Evolutionary conservation across 208 protist genomes (phyloP), one percentile per base, ranked within the genome.

Genomic region (Herpetomonas samuelpessoai): DNA sequence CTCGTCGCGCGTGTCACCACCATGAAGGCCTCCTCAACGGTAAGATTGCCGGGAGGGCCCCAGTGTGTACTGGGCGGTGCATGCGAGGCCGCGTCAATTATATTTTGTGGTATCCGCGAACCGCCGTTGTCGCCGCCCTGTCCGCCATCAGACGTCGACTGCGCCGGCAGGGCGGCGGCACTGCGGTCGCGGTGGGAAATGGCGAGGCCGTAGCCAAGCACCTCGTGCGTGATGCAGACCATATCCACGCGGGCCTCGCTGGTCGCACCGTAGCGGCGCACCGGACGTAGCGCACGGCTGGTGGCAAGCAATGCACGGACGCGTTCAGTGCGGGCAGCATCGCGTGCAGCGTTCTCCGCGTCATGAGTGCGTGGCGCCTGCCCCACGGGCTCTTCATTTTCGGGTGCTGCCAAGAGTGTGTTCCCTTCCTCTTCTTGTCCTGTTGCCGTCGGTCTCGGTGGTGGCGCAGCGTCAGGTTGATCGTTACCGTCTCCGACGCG

Each of bases 11-110:
- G 86, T 21, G 53, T 61, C 1, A 93, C 79, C 30, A 73, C 58
- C 59, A 90, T 79, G 68, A 77, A 90, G 14, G 71, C 70, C 61
- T 93, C 86, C 4, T 79, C 66, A 47, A 93, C 69, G n/a, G 69
- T 47, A 56, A 93, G 71, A 58, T 93, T 93, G n/a, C 82, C 83
- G 2, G 86, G 79, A 18, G 72, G 60, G 26, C 39, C 49, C 80
- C 77, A 83, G 26, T 46, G 38, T 7, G 80, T 88, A 14, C 71
- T 46, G 18, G 60, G 48, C 1, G 71, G 58, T 19, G 67, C 29
- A 6, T 57, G 55, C n/a, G 63, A 65, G 1, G 68, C 67, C 10
- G 65, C 74, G 35, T 77, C 65, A 57, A 76, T 38, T 39, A 83
- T 64, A 18, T 76, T 61, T 4, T 51, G 21, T 38, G 76, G 68